These are phyloP conservation scores for Musa balbisiana DNA, from an alignment of 202 grass and related monocot genomes.

Conservation along the genomic window DNA sequence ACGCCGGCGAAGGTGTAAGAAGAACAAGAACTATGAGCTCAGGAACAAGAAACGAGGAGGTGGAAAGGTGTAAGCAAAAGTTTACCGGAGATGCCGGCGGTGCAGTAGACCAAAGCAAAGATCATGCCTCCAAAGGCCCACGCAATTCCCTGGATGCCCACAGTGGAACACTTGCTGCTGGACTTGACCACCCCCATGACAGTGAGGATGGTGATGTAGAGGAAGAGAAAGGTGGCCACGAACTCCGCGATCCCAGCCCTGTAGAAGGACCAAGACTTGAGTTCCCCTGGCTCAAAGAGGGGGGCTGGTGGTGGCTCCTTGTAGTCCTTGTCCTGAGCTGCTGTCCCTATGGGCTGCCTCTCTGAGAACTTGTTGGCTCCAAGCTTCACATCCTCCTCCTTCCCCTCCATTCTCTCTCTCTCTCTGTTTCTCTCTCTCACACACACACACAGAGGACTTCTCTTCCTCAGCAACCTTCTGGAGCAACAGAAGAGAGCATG, in stretches of 20 bases:
- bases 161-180: neutral
- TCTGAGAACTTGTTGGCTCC: constrained; percentile 12
- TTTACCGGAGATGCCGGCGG: constrained; percentile 2
- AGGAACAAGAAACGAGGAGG: neutral
- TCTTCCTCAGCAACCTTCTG: neutral
- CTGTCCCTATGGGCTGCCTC: constrained; percentile 10
- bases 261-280: constrained; percentile 15
- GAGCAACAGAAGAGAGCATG: neutral
- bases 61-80: no score
- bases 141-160: constrained; percentile 11
- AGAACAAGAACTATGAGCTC: neutral
- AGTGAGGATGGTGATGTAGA: constrained; percentile 10
- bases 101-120: constrained; percentile 6
- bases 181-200: constrained; percentile 7
- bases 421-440: neutral
- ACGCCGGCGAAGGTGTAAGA: neutral
- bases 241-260: constrained; percentile 5
- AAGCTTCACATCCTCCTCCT: constrained; percentile 16
- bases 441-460: neutral
- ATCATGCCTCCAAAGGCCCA: constrained; percentile 14
- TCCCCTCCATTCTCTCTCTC: neutral
- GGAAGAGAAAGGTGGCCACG: constrained; percentile 11
- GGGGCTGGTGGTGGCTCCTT: constrained; percentile 4
- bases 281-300: neutral
- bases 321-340: constrained; percentile 11